These are phyloP conservation scores for Leptodontidium sp. DNA, from an alignment of 2,329 filamentous ascomycete genomes.

Conservation along the genomic window DNA sequence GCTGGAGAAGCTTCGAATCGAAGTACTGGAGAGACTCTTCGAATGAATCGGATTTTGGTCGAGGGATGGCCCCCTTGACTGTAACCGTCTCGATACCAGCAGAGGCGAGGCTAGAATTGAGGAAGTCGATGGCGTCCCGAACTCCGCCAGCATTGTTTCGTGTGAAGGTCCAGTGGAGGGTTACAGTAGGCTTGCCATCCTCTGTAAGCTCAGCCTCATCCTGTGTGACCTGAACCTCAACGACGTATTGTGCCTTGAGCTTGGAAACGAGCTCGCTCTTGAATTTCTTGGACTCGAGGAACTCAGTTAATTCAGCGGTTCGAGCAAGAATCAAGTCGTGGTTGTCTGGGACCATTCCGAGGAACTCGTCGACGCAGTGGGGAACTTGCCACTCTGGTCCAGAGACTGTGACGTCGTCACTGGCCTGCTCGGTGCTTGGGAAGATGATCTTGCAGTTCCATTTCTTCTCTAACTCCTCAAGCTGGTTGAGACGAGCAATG, in stretches of 20 bases:
- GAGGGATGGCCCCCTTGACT: conserved; percentile 92
- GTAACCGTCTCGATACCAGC: conserved; percentile 88
- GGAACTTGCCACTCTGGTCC: conserved; percentile 98
- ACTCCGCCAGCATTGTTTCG: conserved; percentile 96
- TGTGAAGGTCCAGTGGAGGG: conserved; percentile 83
- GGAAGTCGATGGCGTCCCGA: conserved; percentile 94
- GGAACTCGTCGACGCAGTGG: conserved; percentile 92
- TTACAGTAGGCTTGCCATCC: conserved; percentile 64
- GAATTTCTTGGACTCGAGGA: conserved; percentile 84
- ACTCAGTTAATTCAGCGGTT: conserved; percentile 78
- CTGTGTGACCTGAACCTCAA: conserved; percentile 80
- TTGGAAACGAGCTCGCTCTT: conserved; percentile 81
- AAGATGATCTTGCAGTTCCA: conserved; percentile 99
- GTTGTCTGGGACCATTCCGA: conserved; percentile 97
- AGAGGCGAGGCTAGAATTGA: conserved; percentile 85
- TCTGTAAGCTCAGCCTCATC: conserved; percentile 66
- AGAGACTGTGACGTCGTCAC: conserved; percentile 93
- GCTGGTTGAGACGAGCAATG: conserved; percentile 84
- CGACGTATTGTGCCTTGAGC: conserved; percentile 90
- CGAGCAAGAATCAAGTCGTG: conserved; percentile 89
- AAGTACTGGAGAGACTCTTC: conserved; percentile 97
- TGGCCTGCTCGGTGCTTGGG: conserved; percentile 95
- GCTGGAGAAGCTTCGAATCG: conserved; percentile 94
- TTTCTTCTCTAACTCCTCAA: conserved; percentile 96
- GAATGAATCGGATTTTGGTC: conserved; percentile 98